These are phyloP conservation scores for Neurospora tetraspora DNA, from an alignment of 495 filamentous ascomycete genomes.

Conservation along the genomic window DNA sequence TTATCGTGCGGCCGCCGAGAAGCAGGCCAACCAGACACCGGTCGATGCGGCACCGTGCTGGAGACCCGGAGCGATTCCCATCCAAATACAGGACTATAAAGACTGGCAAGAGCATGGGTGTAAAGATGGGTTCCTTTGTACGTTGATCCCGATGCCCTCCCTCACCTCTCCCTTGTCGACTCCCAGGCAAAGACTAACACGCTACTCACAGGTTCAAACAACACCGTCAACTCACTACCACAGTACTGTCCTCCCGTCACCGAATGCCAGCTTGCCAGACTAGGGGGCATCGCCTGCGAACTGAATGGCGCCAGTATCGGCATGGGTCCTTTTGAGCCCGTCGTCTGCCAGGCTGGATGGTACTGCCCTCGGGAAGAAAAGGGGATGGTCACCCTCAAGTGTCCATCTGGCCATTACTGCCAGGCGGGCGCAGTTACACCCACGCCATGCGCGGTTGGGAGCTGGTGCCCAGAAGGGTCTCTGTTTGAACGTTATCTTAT, in stretches of 20 bases:
- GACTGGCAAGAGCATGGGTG: conserved; percentile 29
- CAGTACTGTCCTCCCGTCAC: conserved; percentile 36
- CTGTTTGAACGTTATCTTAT: conserved; percentile 26
- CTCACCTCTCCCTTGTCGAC: background rate
- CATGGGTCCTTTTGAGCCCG: conserved; percentile 35
- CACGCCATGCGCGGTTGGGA: conserved; percentile 31
- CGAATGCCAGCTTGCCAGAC: conserved; percentile 25
- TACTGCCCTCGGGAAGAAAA: conserved; percentile 28
- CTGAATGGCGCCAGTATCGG: conserved; percentile 22
- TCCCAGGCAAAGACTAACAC: conserved; percentile 6
- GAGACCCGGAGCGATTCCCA: conserved; percentile 22
- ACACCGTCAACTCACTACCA: conserved; percentile 33
- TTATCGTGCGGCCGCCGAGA: conserved; percentile 13
- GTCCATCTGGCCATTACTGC: conserved; percentile 36
- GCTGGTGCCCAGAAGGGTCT: conserved; percentile 28
- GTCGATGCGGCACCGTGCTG: conserved; percentile 25
- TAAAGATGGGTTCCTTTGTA: conserved; percentile 31
- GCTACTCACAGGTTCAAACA: conserved; percentile 28
- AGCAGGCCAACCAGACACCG: conserved; percentile 6
- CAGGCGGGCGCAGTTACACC: conserved; percentile 31
- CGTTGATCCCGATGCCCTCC: conserved; percentile 1
- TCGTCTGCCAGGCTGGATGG: conserved; percentile 31
- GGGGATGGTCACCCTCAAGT: conserved; percentile 23
- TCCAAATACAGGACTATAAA: conserved; percentile 24
- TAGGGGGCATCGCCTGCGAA: conserved; percentile 20